Evolutionary conservation across 805 yeast species (phyloP).

Genomic region (Starmerella geochares): DNA sequence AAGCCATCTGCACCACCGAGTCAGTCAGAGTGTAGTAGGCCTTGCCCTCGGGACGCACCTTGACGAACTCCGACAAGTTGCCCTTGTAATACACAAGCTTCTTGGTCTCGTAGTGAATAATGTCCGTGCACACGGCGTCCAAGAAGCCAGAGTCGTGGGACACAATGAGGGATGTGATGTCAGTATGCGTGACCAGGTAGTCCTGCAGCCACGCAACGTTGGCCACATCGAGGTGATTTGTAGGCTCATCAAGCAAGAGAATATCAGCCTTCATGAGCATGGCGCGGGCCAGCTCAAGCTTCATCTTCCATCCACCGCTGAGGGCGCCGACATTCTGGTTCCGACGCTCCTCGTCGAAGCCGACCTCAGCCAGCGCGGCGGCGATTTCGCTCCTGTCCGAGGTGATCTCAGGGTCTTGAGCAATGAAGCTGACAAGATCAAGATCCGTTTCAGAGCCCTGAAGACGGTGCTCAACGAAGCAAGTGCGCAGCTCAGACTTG

Average conservation of each 20-base stretch:
- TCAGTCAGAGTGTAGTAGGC: conserved; percentile 91
- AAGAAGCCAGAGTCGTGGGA: conserved; percentile 97
- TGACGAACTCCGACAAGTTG: conserved; percentile 83
- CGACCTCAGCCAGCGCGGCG: conserved; percentile 68
- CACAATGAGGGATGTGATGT: conserved; percentile 88
- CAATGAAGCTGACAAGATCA: conserved; percentile 81
- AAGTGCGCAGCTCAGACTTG: conserved; percentile 72
- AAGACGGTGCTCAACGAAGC: conserved; percentile 93
- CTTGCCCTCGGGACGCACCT: conserved; percentile 89
- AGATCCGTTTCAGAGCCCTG: conserved; percentile 91
- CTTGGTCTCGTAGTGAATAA: conserved; percentile 91
- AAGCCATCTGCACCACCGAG: conserved; percentile 87
- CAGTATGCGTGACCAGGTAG: conserved; percentile 67
- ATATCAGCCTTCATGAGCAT: conserved; percentile 97
- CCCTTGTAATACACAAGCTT: conserved; percentile 94
- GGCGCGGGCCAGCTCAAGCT: conserved; percentile 95
- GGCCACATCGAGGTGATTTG: conserved; percentile 90
- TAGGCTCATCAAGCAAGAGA: conserved; percentile 90
- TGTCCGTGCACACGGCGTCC: conserved; percentile 92
- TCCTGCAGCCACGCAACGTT: conserved; percentile 92
- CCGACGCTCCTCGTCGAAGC: conserved; percentile 84
- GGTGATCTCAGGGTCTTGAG: conserved; percentile 70
- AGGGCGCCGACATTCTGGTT: conserved; percentile 85
- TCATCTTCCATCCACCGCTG: conserved; percentile 99
- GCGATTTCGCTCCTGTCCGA: conserved; percentile 65